These are phyloP conservation scores for Lycium barbarum DNA, from an alignment of 257 asterid species.

Conservation along the genomic window DNA sequence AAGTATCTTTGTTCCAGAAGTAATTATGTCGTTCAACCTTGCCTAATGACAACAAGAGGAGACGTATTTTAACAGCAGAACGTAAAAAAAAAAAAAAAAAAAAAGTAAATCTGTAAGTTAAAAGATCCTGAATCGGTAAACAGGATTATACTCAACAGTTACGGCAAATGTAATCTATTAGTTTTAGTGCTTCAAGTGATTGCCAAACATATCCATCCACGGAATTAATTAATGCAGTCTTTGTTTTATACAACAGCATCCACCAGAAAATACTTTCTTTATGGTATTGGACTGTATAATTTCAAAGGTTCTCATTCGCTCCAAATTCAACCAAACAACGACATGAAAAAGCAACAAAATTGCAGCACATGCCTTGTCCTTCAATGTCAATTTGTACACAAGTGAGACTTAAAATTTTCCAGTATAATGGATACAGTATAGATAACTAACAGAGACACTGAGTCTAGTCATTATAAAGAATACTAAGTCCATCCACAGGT, in stretches of 20 bases:
- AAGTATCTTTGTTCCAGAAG: slow-evolving; percentile 52
- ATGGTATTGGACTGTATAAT: not conserved
- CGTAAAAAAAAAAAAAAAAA: not conserved
- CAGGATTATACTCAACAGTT: not conserved
- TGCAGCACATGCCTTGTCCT: slow-evolving; percentile 11
- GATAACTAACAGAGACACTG: not conserved
- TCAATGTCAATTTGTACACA: not conserved
- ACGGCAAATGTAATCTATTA: not conserved
- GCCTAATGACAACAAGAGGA: slow-evolving; percentile 56
- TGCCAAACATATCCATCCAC: not conserved
- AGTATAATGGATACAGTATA: not conserved
- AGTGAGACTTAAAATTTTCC: not conserved
- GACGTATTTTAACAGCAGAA: slow-evolving; percentile 11
- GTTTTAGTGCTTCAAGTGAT: not conserved
- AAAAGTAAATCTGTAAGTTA: not conserved
- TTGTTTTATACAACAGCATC: not conserved
- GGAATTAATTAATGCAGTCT: not conserved
- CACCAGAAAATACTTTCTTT: not conserved
- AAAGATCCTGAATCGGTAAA: not conserved
- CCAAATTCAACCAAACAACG: not conserved
- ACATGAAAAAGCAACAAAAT: not conserved
- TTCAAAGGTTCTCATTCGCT: not conserved
- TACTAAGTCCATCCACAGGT: not conserved
- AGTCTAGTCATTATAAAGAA: not conserved
- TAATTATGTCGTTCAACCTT: slow-evolving; percentile 77